These are phyloP conservation scores for Salicornia ramosissima DNA, from an alignment of 148 eudicot species.

Conservation along the genomic window DNA sequence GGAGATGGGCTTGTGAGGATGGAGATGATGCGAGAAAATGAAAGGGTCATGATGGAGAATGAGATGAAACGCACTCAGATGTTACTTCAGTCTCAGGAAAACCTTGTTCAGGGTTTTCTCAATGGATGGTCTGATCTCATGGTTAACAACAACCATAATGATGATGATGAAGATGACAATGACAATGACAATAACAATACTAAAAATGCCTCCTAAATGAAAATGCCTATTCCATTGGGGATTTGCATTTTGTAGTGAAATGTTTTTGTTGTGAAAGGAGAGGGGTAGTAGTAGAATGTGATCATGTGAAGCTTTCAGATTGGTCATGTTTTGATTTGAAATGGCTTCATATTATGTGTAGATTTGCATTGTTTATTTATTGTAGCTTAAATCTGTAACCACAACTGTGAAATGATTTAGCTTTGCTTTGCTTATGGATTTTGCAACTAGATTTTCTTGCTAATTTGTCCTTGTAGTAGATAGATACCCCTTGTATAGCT, in stretches of 20 bases:
- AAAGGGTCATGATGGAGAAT: constrained; percentile 71
- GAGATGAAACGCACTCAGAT: constrained; percentile 80
- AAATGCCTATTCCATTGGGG: no score
- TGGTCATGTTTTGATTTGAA: neutral
- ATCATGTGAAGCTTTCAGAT: neutral
- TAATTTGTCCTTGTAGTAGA: neutral
- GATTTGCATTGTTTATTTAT: constrained; percentile 23
- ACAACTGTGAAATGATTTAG: neutral
- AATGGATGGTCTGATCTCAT: constrained; percentile 31
- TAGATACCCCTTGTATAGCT: neutral
- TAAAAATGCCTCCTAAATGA: no score
- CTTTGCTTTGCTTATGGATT: neutral
- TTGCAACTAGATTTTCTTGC: neutral
- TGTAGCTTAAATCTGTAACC: constrained; percentile 13
- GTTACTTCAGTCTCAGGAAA: constrained; percentile 72
- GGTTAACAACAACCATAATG: neutral
- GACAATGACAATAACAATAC: no score
- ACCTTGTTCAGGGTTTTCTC: constrained; percentile 64
- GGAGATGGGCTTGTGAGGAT: constrained; percentile 79
- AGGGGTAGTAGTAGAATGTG: no score
- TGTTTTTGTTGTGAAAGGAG: no score
- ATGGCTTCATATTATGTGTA: constrained; percentile 22
- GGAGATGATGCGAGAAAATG: constrained; percentile 68
- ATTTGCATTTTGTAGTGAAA: no score
- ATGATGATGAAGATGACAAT: no score